Evolutionary conservation across 257 asterid genomes (phyloP).

Genomic region (Solanum megistacrolobum): DNA sequence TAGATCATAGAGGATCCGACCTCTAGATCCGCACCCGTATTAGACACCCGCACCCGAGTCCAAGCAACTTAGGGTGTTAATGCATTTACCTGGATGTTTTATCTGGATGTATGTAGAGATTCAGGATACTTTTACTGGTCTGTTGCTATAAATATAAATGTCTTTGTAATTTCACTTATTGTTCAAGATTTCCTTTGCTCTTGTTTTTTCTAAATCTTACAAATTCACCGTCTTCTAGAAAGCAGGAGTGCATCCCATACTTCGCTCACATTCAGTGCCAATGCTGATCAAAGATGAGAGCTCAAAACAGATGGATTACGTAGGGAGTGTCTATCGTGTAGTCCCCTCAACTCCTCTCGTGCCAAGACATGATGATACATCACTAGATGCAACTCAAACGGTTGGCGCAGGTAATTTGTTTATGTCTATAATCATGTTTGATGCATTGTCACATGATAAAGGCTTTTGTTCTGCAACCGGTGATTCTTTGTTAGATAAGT

Average conservation of each 20-base stretch:
- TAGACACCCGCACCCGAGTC: background rate
- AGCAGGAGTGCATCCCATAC: constrained; percentile 43
- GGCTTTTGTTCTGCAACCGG: background rate
- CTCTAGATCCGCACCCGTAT: background rate
- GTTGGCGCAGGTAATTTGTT: constrained; percentile 30
- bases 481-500: background rate
- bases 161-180: background rate
- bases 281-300: constrained; percentile 48
- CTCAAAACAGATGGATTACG: constrained; percentile 39
- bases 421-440: background rate
- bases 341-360: constrained; percentile 46
- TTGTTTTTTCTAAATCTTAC: background rate
- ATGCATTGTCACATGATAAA: background rate
- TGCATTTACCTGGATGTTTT: background rate
- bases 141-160: background rate
- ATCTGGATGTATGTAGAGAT: background rate
- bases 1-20: background rate
- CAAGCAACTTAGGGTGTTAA: background rate
- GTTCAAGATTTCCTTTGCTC: background rate
- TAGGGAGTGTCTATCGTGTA: constrained; percentile 62
- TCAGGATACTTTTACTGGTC: background rate
- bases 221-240: constrained; percentile 36
- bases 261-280: constrained; percentile 86
- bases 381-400: constrained; percentile 23
- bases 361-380: constrained; percentile 23